These are phyloP conservation scores for Penicillium bialowiezense DNA, from an alignment of 495 filamentous ascomycete species.

Conservation along the genomic window DNA sequence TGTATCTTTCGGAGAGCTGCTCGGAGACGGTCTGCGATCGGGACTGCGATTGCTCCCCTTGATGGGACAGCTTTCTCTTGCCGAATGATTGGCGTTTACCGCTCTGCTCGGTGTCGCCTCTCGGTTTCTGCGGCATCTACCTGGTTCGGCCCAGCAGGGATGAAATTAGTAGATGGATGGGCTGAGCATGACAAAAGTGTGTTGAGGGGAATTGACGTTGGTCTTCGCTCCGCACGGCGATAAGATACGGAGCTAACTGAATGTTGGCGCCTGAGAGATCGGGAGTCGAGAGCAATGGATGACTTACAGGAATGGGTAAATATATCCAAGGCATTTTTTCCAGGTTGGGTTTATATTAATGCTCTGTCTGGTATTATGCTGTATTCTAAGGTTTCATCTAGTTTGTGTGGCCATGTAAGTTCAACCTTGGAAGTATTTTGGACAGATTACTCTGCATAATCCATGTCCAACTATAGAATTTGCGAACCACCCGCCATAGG, in stretches of 20 bases:
- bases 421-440: too few species aligned
- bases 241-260: constrained; percentile 26
- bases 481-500: too few species aligned
- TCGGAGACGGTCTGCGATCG: constrained; percentile 49
- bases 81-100: constrained; percentile 48
- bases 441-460: too few species aligned
- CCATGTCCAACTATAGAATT: too few species aligned
- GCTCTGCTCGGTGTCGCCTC: constrained; percentile 43
- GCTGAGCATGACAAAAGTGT: constrained; percentile 13
- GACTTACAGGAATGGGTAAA: too few species aligned
- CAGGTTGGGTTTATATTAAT: too few species aligned
- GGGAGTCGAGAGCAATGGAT: too few species aligned
- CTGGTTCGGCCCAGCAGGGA: constrained; percentile 33
- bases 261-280: background rate
- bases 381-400: too few species aligned
- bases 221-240: constrained; percentile 27
- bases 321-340: too few species aligned
- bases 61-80: constrained; percentile 48
- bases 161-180: constrained; percentile 6
- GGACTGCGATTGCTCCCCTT: constrained; percentile 35
- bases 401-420: too few species aligned
- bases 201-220: constrained; percentile 28
- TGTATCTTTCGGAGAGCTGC: constrained; percentile 37
- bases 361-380: too few species aligned
- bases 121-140: constrained; percentile 48